Evolutionary conservation across 257 asterid genomes (phyloP), one percentile per base, ranked within the genome.

Genomic region (Petunia axillaris): DNA sequence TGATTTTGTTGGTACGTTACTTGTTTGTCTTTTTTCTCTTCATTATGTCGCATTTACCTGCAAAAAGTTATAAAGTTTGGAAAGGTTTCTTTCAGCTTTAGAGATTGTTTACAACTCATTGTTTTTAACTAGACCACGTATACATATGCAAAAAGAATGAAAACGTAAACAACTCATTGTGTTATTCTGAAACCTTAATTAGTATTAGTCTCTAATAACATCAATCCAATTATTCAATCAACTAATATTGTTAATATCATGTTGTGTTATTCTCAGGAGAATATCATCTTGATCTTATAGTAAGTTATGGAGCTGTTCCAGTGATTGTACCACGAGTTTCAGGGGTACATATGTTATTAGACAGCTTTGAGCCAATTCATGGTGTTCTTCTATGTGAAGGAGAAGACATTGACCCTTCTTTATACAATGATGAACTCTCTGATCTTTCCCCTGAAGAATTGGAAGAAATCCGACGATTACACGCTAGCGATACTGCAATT

Each of bases 401-500:
- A 39, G 89, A 85, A 73, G 89, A 85, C 53, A 76, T 85, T 1
- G 89, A 85, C 35, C 86, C 89, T 46, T 85, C 85, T 4, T 70
- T 78, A 11, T 85, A 85, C 48, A 70, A 78, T 14, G 81, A 11
- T 1, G 88, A 82, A 44, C 38, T 8, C 15, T 66, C 87, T 0
- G 66, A 84, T 60, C 82, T 91, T 36, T 84, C 96, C 1, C 50
- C 84, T 0, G 92, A 90, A 6, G 98, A 93, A 59, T 10, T 91
- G 25, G 98, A 93, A 68, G 97, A 91, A 63, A 87, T 93, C 35
- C 83, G 90, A 36, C 64, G 86, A 9, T 35, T 89, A 3, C 97
- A 93, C 84, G 88, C 90, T 3, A 87, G 97, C 44, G 98, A 94
- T 89, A 90, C 97, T 44, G 89, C 97, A 78, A 82, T 92, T 0